Base-by-base conservation (phyloP, 1,284 basidiomycete species). In the Waitea zeae region DNA sequence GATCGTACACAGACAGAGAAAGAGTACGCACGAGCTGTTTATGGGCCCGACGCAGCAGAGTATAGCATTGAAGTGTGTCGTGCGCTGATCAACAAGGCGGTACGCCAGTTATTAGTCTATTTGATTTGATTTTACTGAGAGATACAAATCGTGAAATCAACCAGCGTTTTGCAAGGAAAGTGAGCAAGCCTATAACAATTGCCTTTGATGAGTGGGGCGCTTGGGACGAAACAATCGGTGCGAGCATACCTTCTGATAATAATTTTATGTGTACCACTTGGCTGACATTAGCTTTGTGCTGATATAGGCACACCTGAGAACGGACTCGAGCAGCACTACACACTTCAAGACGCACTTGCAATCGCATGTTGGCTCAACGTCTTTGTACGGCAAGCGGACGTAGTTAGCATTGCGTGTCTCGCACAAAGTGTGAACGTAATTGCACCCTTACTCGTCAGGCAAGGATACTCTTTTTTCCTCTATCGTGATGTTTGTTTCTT, bases 401-500 rank as follows among this genome's bases (percentile, higher is more conserved):
- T 70, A 17, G 63, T 75, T 30, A 65, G 64, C 36, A 70, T 76
- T 35, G 72, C 72, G 0, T 75, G 72, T 44, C 62, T 75, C 31
- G 71, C 73, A 1, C 73, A 78, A 57, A 64, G 52, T 20, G 64
- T 69, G 35, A 69, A 70, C 42, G 66, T 69, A 30, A 68, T 69
- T 30, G 67, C 65, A 1, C 64, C 67, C 0, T 57, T 67, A 31
- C 49, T 48, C 22, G 46, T 44, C 12, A 45, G 43, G 43, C 46
- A 20, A 22, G 7, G 13, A 32, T 32, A 39, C 35, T 18, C 11
- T 31, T 20, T 39, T 39, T n/a, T 38, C 35, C n/a, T 31, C 15
- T 28, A n/a, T 30, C 35, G 15, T 9, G 31, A 30, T n/a, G 11
- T 18, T n/a, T 11, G 6, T 26, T n/a, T n/a, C n/a, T 26, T 26